Evolutionary conservation across 129 eudicot species (phyloP), one percentile per base, ranked within the genome.

Genomic region (Ambrosia artemisiifolia): DNA sequence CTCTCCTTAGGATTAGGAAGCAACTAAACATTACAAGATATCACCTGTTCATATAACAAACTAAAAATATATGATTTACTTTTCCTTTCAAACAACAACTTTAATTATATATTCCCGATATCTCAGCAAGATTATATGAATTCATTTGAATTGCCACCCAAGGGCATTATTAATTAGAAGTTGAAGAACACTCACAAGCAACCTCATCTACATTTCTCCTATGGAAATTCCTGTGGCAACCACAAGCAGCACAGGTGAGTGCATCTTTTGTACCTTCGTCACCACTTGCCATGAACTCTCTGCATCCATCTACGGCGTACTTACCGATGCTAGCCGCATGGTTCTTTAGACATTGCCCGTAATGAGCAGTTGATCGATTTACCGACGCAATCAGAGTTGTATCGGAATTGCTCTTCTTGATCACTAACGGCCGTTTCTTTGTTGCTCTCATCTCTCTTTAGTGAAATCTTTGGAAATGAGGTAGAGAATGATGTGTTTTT

Each of bases 151-250:
- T 44, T 46, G 34, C 8, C 65, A 54, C 50, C 50, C 13, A 16
- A 13, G 13, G 11, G 11, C 57, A 43, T 63, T 13, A 73, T 35
- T 34, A 50, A 18, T 48, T 50, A 38, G 83, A 78, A 72, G 75
- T 65, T 18, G 85, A 82, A 35, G 91, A 86, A 28, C 75, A 76
- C 79, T 89, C 91, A 74, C 79, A 83, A 56, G 81, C 88, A 32
- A 81, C 87, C 79, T 83, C 91, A 70, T 79, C 87, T 3, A 76
- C 75, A 66, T 84, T 83, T 71, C 83, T 84, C 69, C 83, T 69
- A 50, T 89, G 96, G 71, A 89, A 89, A 47, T 84, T 89, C 85
- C 96, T 70, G 83, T 89, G 96, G 78, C 96, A 89, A 28, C 90
- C 90, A 32, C 96, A 89, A n/a, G 96, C 96, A 4, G 96, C 96